Evolutionary conservation across 495 filamentous ascomycete species (phyloP).

Genomic region (Xylaria telfairii): DNA sequence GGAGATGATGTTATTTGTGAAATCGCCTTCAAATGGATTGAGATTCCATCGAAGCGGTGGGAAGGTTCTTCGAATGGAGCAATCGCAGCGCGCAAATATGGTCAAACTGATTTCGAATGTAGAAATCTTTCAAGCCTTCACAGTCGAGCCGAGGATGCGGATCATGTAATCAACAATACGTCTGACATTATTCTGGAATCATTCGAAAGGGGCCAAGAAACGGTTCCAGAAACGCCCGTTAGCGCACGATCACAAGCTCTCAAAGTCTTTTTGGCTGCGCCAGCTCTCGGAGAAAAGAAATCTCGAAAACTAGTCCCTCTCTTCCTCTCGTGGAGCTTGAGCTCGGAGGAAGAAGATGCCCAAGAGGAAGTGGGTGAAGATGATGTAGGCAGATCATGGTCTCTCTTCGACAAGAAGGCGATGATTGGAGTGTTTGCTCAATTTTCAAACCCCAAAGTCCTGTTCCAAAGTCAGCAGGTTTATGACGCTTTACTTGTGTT

Average conservation of each 20-base stretch:
- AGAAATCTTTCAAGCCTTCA: conserved; percentile 70
- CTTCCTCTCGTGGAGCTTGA: conserved; percentile 76
- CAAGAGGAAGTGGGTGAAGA: conserved; percentile 41
- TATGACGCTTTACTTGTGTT: conserved; percentile 74
- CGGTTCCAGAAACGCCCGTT: conserved; percentile 43
- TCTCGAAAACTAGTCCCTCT: conserved; percentile 85
- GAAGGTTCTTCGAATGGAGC: conserved; percentile 40
- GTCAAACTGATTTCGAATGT: conserved; percentile 77
- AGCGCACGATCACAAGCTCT: conserved; percentile 76
- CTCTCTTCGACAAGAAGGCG: conserved; percentile 71
- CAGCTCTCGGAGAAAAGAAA: conserved; percentile 79
- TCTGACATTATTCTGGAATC: conserved; percentile 54
- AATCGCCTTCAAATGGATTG: conserved; percentile 81
- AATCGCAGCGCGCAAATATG: conserved; percentile 25
- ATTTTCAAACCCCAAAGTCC: conserved; percentile 81
- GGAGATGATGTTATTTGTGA: conserved; percentile 77
- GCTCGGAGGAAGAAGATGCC: conserved; percentile 53
- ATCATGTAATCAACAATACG: conserved; percentile 47
- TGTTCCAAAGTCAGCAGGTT: conserved; percentile 80
- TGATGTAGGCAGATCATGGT: conserved; percentile 64
- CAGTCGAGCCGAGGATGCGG: conserved; percentile 46
- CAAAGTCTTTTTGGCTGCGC: conserved; percentile 74
- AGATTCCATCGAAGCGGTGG: conserved; percentile 58
- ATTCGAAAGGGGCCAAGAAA: conserved; percentile 58
- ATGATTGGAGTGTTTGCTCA: conserved; percentile 82